These are phyloP conservation scores for Heracleum sosnowskyi DNA, from an alignment of 129 eudicot genomes.

Conservation along the genomic window DNA sequence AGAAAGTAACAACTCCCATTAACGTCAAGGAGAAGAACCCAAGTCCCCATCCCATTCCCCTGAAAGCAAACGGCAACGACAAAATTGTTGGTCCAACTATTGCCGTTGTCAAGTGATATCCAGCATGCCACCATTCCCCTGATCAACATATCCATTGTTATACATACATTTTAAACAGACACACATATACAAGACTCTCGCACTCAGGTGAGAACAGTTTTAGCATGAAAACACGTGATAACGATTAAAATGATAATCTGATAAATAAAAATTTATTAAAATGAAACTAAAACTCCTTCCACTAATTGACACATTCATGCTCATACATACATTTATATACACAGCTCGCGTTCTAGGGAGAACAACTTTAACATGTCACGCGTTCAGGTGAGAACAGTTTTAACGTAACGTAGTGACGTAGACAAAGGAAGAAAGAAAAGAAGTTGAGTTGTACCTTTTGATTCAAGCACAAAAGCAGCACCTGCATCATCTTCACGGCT, in stretches of 20 bases:
- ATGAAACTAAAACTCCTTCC: slow-evolving; percentile 10
- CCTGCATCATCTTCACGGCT: slow-evolving; percentile 65
- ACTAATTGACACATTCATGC: slow-evolving; percentile 20
- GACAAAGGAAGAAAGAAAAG: not conserved
- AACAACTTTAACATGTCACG: too few species aligned
- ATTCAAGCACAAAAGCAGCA: slow-evolving; percentile 81
- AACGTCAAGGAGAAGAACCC: slow-evolving; percentile 69
- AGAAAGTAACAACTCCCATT: slow-evolving; percentile 83
- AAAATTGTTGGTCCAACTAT: slow-evolving; percentile 90
- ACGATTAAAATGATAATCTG: too few species aligned
- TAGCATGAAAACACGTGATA: too few species aligned
- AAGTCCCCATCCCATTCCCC: slow-evolving; percentile 79
- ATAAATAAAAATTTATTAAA: too few species aligned
- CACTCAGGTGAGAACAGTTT: too few species aligned
- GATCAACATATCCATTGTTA: not conserved
- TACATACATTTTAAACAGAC: not conserved
- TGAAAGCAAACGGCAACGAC: slow-evolving; percentile 71
- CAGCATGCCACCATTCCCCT: slow-evolving; percentile 99
- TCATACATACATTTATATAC: not conserved
- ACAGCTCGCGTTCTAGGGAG: too few species aligned
- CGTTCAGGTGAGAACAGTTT: not conserved
- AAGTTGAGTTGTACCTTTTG: slow-evolving; percentile 42
- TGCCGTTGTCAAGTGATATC: slow-evolving; percentile 82
- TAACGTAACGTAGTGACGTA: too few species aligned
- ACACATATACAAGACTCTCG: too few species aligned